Evolutionary conservation across 768 basidiomycete species (phyloP).

Genomic region (Lenzites betulinus): DNA sequence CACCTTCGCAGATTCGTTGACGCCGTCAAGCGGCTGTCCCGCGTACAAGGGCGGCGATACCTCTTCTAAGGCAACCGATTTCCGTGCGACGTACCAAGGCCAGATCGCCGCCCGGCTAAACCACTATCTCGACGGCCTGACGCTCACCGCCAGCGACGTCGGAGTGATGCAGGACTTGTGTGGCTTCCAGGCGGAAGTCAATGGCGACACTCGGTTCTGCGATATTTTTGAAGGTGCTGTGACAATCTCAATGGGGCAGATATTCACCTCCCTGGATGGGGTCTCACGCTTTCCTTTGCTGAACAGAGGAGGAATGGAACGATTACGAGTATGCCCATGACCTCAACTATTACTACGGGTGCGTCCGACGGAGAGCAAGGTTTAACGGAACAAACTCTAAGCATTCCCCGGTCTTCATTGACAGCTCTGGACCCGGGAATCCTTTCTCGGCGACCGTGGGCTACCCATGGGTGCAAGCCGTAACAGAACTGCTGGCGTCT

Average conservation of each 20-base stretch:
- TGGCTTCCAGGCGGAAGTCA: slow-evolving; percentile 41
- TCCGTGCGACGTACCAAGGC: slow-evolving; percentile 37
- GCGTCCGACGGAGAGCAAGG: background rate
- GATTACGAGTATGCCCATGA: slow-evolving; percentile 49
- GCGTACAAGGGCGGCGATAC: slow-evolving; percentile 37
- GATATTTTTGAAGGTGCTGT: slow-evolving; percentile 39
- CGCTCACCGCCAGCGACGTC: slow-evolving; percentile 37
- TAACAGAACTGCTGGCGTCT: slow-evolving; percentile 39
- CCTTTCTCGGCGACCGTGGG: slow-evolving; percentile 42
- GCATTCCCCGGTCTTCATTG: background rate
- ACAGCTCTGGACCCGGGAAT: slow-evolving; percentile 47
- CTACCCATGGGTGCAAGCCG: slow-evolving; percentile 43
- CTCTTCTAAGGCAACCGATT: slow-evolving; percentile 30
- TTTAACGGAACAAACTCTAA: background rate
- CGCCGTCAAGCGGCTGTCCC: slow-evolving; percentile 43
- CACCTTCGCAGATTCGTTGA: slow-evolving; percentile 46
- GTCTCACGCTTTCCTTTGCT: background rate
- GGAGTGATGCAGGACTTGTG: slow-evolving; percentile 48
- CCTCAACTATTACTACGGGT: slow-evolving; percentile 50
- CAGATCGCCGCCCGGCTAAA: slow-evolving; percentile 40
- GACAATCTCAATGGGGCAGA: background rate
- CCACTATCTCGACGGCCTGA: slow-evolving; percentile 38
- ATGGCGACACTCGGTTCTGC: slow-evolving; percentile 44
- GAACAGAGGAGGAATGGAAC: slow-evolving; percentile 42
- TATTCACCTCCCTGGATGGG: background rate